These are phyloP conservation scores for Tylopilus felleus DNA, from an alignment of 768 basidiomycete species.

Conservation along the genomic window DNA sequence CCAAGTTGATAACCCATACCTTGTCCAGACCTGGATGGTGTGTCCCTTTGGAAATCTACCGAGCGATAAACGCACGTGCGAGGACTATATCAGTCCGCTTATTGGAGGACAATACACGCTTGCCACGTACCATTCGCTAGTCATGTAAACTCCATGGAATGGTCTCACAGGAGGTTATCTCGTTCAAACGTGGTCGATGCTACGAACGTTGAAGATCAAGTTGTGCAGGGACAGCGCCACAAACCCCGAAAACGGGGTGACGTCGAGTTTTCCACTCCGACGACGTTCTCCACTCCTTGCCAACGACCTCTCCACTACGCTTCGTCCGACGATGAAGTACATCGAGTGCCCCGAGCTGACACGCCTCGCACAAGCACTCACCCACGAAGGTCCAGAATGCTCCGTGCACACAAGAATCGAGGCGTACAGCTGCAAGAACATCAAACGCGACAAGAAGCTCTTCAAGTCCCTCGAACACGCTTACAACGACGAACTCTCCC, in stretches of 20 bases:
- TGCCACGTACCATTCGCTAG: neutral
- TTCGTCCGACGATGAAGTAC: slow-evolving; percentile 66
- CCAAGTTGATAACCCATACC: no score
- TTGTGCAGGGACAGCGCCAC: neutral
- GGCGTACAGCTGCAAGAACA: slow-evolving; percentile 97
- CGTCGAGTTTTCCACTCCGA: neutral
- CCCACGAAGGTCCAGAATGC: slow-evolving; percentile 85
- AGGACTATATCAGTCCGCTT: no score
- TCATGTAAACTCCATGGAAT: no score
- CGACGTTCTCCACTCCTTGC: neutral
- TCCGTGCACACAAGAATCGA: slow-evolving; percentile 90
- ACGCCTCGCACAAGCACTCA: slow-evolving; percentile 72
- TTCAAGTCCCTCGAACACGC: slow-evolving; percentile 89
- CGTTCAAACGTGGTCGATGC: no score
- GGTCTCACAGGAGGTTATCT: no score
- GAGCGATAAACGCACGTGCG: neutral
- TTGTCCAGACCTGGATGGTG: no score
- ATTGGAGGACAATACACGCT: no score
- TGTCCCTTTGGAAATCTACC: no score
- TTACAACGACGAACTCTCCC: slow-evolving; percentile 71
- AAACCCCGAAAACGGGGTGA: no score
- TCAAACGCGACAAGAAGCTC: slow-evolving; percentile 94
- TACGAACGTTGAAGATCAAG: neutral
- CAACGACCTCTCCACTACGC: neutral
- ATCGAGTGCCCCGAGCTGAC: slow-evolving; percentile 81